Evolutionary conservation across 2,329 filamentous ascomycete species (phyloP).

Genomic region (Arthrobotrys iridis): DNA sequence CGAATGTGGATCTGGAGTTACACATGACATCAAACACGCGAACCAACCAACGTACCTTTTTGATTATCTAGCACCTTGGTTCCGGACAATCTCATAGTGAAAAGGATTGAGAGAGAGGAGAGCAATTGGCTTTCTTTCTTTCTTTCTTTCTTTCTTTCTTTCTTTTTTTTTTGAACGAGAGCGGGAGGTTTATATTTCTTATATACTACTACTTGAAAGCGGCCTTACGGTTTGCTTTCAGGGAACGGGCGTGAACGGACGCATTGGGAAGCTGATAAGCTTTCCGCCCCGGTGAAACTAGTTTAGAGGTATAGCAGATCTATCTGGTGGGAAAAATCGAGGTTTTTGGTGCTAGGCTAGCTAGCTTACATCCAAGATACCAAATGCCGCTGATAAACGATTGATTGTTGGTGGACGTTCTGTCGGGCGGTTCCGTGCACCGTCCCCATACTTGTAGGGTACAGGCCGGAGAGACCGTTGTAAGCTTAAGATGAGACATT

Average conservation of each 20-base stretch:
- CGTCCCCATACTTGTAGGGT: background rate
- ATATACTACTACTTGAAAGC: conserved; percentile 7
- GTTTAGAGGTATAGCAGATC: background rate
- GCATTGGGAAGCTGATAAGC: conserved; percentile 54
- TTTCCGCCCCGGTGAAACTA: background rate
- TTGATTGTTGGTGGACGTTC: background rate
- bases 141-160: background rate
- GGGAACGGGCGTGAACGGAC: conserved; percentile 28
- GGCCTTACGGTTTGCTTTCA: conserved; percentile 28
- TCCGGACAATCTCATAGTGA: background rate
- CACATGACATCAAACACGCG: conserved; percentile 42
- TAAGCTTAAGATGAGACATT: background rate
- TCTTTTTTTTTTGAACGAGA: background rate
- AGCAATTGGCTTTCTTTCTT: background rate
- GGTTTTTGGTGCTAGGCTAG: background rate
- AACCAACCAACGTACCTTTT: conserved; percentile 9
- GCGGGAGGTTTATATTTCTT: conserved; percentile 24
- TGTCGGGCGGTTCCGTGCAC: conserved; percentile 52
- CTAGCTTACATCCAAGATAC: background rate
- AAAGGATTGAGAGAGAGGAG: background rate
- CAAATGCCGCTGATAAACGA: conserved; percentile 52
- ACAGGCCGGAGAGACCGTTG: background rate
- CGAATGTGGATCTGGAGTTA: conserved; percentile 26
- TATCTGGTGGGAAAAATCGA: conserved; percentile 15
- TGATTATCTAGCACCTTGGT: background rate